Conservation (phyloP, 768 basidiomycete species). For the Coprinopsis cinerea region DNA sequence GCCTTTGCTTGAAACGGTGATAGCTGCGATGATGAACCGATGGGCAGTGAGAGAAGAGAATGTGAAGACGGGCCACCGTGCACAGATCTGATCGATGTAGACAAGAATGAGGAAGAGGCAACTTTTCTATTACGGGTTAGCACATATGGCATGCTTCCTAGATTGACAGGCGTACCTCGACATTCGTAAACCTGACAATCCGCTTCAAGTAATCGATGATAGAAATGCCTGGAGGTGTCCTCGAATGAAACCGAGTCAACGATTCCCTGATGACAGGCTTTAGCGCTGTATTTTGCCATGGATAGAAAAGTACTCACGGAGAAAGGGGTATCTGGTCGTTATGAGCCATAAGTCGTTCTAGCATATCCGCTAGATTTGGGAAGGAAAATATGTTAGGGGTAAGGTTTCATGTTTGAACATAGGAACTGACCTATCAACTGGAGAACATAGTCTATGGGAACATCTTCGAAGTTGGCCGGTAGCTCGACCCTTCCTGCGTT, state of each 20-base stretch:
- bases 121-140: conserved; percentile 45
- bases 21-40: conserved; percentile 92
- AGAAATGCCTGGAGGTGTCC: conserved; percentile 81
- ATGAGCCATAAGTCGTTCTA: conserved; percentile 88
- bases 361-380: conserved; percentile 76
- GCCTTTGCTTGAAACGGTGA: conserved; percentile 90
- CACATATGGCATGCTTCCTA: conserved; percentile 11
- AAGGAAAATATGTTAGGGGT: conserved; percentile 12
- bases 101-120: conserved; percentile 78
- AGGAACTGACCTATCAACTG: conserved; percentile 71
- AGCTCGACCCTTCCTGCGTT: conserved; percentile 65
- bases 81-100: conserved; percentile 93
- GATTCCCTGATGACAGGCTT: conserved; percentile 52
- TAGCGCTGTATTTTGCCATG: conserved; percentile 11
- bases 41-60: conserved; percentile 95
- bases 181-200: conserved; percentile 91
- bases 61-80: conserved; percentile 81
- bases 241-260: conserved; percentile 94
- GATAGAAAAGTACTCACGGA: conserved; percentile 47
- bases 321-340: conserved; percentile 94
- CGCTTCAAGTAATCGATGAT: conserved; percentile 91
- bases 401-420: conserved; percentile 5
- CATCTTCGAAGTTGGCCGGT: conserved; percentile 80
- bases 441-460: conserved; percentile 76
- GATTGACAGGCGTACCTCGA: conserved; percentile 57